Base-by-base conservation (phyloP, 306 rosid species). In the Carpinus viminea region DNA sequence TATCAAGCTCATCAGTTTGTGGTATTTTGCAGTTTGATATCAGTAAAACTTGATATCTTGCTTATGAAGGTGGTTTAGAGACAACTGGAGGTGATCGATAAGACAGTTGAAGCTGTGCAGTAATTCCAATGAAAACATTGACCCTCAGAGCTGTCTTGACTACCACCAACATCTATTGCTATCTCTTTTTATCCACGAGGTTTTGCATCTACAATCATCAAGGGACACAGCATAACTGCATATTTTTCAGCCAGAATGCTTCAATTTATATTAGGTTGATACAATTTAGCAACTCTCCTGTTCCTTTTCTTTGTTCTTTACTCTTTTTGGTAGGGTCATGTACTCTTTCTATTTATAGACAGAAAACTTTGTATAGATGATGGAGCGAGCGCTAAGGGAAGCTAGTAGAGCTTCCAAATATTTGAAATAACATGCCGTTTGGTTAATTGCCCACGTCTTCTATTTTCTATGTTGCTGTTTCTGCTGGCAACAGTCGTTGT, bases 171-270 rank as follows among this genome's bases (percentile, higher is more conserved):
- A 80, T 84, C 62, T 78, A 26, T 73, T 68, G 76, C 72, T 71
- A 70, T 84, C 71, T 80, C 80, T 83, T 53, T 56, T 56, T 54
- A 66, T 54, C 68, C 64, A 64, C 74, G 80, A 82, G 83, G 83
- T 86, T 78, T 87, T 79, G 73, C 80, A 54, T 56, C 48, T 56
- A 15, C 69, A 78, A 57, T 64, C 77, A 60, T 45, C 55, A 60
- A 38, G 78, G 80, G 82, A 82, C n/a, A 71, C 76, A 54, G 46
- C 68, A 64, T 57, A 74, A 82, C 77, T 72, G 81, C 76, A 69
- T 74, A 76, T 59, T 84, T 83, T 84, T 77, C 79, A 70, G 68
- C 74, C 72, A 77, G 74, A 85, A 79, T 69, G 80, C 78, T 84
- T 68, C 71, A 2, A 8, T 78, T 75, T 72, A 82, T 51, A 53